Conservation (phyloP, 306 rosid species). For the Acacia confusa region DNA sequence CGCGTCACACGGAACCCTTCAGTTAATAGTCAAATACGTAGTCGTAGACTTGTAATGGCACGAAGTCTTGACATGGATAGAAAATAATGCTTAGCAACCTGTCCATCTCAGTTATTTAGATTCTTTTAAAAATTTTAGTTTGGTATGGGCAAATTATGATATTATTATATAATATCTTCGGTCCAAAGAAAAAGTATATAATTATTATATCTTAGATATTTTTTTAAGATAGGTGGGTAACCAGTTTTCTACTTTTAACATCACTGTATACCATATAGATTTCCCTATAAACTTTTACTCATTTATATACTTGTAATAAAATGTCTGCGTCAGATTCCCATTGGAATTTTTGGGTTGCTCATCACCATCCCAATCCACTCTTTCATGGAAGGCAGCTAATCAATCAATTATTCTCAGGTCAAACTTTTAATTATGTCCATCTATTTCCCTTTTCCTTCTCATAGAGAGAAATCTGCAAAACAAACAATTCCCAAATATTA, state of each 20-base stretch:
- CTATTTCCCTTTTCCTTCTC: neutral
- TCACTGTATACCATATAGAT: neutral
- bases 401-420: neutral
- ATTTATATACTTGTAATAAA: neutral
- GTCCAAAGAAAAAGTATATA: neutral
- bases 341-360: neutral
- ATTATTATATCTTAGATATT: neutral
- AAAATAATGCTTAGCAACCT: neutral
- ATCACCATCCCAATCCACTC: neutral
- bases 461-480: constrained; percentile 33
- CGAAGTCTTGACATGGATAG: neutral
- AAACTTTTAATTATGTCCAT: neutral
- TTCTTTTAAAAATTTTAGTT: neutral
- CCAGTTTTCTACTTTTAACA: neutral
- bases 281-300: neutral
- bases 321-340: neutral
- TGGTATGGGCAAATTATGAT: too few relatives aligned
- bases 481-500: constrained; percentile 16
- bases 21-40: neutral
- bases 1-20: neutral
- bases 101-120: constrained; percentile 4
- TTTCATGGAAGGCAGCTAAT: constrained; percentile 1
- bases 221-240: neutral
- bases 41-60: neutral
- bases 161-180: neutral